A percentile compares a stretch with the other conserved stretches of the same genome.
Evolutionary conservation across 192 early-diverging fungal genomes (phyloP).

Genomic region (Mortierella hygrophila): DNA sequence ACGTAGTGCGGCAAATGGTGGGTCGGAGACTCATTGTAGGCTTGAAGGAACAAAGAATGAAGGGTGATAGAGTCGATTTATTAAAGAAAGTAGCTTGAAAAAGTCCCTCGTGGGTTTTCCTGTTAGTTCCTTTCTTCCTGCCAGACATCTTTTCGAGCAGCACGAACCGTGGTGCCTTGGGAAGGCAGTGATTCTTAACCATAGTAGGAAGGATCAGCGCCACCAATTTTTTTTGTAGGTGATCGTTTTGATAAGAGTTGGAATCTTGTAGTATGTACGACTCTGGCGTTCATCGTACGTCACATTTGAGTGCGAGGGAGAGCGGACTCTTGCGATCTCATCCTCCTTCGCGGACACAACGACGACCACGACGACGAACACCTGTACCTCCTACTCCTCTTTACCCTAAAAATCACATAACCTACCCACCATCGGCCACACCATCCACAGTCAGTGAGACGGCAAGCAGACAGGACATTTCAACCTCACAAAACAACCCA

Average conservation of each 20-base stretch:
- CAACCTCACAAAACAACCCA: background rate
- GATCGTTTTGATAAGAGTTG: background rate
- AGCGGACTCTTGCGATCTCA: background rate
- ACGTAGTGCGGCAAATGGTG: too few relatives aligned
- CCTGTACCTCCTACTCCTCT: background rate
- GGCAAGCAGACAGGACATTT: background rate
- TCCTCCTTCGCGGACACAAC: background rate
- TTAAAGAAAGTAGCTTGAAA: too few relatives aligned
- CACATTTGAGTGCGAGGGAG: background rate
- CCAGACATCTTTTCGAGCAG: background rate
- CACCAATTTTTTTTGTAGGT: background rate
- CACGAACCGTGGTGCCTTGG: background rate
- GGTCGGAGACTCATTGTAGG: too few relatives aligned
- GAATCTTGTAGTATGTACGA: background rate
- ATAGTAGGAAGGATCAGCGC: background rate
- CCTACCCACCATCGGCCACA: background rate
- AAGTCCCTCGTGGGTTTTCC: too few relatives aligned
- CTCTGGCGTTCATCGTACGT: background rate
- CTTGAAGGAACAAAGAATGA: too few relatives aligned
- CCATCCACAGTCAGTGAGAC: too few relatives aligned
- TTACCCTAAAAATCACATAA: background rate
- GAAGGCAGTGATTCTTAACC: background rate
- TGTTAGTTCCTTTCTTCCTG: background rate
- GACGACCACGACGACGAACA: background rate
- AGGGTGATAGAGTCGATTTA: too few relatives aligned